Conservation (phyloP, 257 asterid species). For the Primulina eburnea region DNA sequence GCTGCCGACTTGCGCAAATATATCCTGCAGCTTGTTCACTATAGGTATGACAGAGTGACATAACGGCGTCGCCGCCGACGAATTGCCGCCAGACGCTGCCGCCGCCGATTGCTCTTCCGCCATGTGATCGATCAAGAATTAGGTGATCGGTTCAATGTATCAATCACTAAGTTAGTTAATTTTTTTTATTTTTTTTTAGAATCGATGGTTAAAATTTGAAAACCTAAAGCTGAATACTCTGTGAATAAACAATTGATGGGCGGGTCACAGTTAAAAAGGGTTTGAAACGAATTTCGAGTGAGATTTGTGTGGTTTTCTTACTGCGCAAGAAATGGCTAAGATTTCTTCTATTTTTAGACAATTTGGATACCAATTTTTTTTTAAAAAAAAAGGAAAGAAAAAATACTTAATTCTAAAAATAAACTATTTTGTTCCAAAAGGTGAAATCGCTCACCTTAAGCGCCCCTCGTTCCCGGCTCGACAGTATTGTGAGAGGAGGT, state of each 20-base stretch:
- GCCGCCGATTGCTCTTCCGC: slow-evolving; percentile 51
- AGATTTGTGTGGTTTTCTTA: slow-evolving; percentile 19
- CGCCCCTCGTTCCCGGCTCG: too few species aligned
- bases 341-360: neutral
- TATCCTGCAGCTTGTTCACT: slow-evolving; percentile 85
- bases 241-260: neutral
- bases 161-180: neutral
- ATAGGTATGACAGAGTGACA: slow-evolving; percentile 80
- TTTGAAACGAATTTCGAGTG: neutral
- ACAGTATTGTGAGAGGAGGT: too few species aligned
- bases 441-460: too few species aligned
- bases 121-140: slow-evolving; percentile 37
- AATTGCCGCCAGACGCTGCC: slow-evolving; percentile 21
- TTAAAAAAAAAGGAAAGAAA: neutral
- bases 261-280: slow-evolving; percentile 9
- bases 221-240: slow-evolving; percentile 12
- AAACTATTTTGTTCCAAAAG: too few species aligned
- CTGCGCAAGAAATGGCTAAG: slow-evolving; percentile 20
- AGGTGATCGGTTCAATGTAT: neutral
- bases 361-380: too few species aligned
- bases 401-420: too few species aligned
- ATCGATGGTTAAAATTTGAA: neutral
- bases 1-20: slow-evolving; percentile 74
- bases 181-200: too few species aligned
- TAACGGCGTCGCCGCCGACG: slow-evolving; percentile 40